Evolutionary conservation across 768 basidiomycete species (phyloP).

Genomic region (Boletus subcaerulescens): DNA sequence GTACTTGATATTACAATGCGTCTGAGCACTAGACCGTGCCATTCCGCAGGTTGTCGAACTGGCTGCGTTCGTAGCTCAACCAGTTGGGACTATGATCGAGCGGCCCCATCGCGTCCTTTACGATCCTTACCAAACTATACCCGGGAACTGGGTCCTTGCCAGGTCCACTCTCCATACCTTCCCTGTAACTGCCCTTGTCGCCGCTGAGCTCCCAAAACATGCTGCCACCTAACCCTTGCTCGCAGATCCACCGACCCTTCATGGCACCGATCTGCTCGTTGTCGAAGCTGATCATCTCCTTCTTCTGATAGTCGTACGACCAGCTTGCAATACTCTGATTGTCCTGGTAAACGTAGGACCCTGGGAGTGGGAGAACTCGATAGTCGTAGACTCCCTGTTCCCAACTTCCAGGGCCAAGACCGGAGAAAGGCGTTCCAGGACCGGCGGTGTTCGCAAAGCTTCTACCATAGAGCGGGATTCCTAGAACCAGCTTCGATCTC

Average conservation of each 20-base stretch:
- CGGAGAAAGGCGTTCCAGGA: conserved; percentile 74
- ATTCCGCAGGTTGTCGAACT: conserved; percentile 75
- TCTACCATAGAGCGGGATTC: conserved; percentile 91
- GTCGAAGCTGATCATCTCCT: conserved; percentile 86
- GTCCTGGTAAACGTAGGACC: conserved; percentile 64
- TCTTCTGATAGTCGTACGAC: conserved; percentile 69
- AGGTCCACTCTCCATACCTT: conserved; percentile 69
- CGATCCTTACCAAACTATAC: conserved; percentile 65
- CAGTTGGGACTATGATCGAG: conserved; percentile 77
- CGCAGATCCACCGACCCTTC: conserved; percentile 81
- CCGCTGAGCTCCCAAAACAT: conserved; percentile 96
- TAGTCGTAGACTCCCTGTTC: conserved; percentile 93
- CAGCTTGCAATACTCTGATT: conserved; percentile 72
- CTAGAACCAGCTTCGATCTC: conserved; percentile 79
- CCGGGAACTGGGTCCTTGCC: conserved; percentile 77
- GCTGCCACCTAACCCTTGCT: conserved; percentile 77
- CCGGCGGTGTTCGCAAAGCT: conserved; percentile 86
- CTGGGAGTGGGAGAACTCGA: conserved; percentile 78
- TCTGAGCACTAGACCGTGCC: conserved; percentile 47
- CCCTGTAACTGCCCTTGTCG: conserved; percentile 67
- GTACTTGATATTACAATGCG: background rate
- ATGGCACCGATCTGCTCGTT: conserved; percentile 59
- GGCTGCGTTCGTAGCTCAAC: conserved; percentile 71
- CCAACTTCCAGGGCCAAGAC: conserved; percentile 87
- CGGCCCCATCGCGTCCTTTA: conserved; percentile 75